Base-by-base conservation (phyloP, 2,329 filamentous ascomycete genomes). In the Arthroderma sp. region DNA sequence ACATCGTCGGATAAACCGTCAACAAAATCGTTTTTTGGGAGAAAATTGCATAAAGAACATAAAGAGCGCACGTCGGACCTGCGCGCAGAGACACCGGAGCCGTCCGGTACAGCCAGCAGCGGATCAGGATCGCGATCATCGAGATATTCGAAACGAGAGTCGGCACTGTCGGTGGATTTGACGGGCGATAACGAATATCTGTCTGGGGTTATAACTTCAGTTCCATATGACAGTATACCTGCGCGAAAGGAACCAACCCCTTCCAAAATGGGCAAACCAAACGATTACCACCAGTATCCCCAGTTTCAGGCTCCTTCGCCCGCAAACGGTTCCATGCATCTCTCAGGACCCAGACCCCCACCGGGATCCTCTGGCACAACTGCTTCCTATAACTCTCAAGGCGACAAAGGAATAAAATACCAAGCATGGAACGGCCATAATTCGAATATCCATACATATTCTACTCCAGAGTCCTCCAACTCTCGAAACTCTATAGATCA, bases 281-380 rank as follows among this genome's bases (percentile, higher is more conserved):
- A 76, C 64, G 91, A 96, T 71, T 95, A 84, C 68, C 89, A 95
- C 74, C 91, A 95, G 67, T 95, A 96, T 70, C 89, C 90, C 43
- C 80, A 80, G 55, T 83, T 87, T 69, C 84, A 86, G 63, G 75
- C 81, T 31, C 72, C 79, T 54, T 68, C 74, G 57, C 72, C 76
- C 43, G 72, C 74, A 60, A 74, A 76, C 59, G 77, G 74, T 63
- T 76, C 76, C 58, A 76, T 80, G 39, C 81, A 85, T 65, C 76
- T 80, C 44, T 80, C 81, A 7, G 82, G 81, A 9, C 79, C 82
- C 58, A 78, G 84, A 61, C 82, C 81, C 38, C 81, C 80, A 61
- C 80, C 76, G 61, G 77, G 77, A 65, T 71, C 75, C 19, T 75
- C 76, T 56, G 74, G 73, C 60, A 73, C 76, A 57, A 86, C 85